Percentiles rank a stretch among this genome's conserved stretches.
phyloP scores from a whole-genome alignment of 352 stramenopile species.

The Globisporangium abappressorium region DNA sequence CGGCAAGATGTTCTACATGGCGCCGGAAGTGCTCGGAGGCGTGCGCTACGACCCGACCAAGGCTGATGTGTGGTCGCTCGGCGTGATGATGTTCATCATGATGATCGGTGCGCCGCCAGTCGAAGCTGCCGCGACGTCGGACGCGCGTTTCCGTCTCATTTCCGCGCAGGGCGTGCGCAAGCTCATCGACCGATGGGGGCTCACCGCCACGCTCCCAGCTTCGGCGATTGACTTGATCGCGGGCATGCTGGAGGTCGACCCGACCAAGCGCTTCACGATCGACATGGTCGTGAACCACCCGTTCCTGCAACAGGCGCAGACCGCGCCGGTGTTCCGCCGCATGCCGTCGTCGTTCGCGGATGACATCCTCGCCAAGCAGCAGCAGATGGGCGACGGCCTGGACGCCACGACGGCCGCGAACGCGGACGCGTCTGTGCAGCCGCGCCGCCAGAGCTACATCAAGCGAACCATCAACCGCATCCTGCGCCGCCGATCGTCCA shows the following conservation, averaged over 20 bases:
- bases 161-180: slow-evolving; percentile 50
- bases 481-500: slow-evolving; percentile 38
- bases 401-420: not conserved
- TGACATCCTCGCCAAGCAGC: slow-evolving; percentile 18
- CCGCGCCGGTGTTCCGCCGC: slow-evolving; percentile 17
- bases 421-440: not conserved
- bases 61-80: slow-evolving; percentile 83
- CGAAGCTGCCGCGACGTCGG: slow-evolving; percentile 47
- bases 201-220: slow-evolving; percentile 49
- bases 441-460: slow-evolving; percentile 17
- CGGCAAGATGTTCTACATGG: slow-evolving; percentile 88
- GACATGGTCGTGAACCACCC: slow-evolving; percentile 56
- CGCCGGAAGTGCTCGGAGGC: slow-evolving; percentile 69
- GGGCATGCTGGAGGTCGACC: slow-evolving; percentile 61
- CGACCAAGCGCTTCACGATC: slow-evolving; percentile 54
- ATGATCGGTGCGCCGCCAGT: slow-evolving; percentile 63
- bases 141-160: slow-evolving; percentile 69
- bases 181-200: slow-evolving; percentile 65
- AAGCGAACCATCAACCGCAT: slow-evolving; percentile 45
- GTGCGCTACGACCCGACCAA: slow-evolving; percentile 65
- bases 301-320: slow-evolving; percentile 37
- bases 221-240: slow-evolving; percentile 61
- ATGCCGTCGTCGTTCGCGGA: slow-evolving; percentile 30
- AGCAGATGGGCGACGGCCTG: slow-evolving; percentile 15
- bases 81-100: slow-evolving; percentile 87